Evolutionary conservation across 345 rosid genomes (phyloP), one percentile per base, ranked within the genome.

Genomic region (Camelina sativa): DNA sequence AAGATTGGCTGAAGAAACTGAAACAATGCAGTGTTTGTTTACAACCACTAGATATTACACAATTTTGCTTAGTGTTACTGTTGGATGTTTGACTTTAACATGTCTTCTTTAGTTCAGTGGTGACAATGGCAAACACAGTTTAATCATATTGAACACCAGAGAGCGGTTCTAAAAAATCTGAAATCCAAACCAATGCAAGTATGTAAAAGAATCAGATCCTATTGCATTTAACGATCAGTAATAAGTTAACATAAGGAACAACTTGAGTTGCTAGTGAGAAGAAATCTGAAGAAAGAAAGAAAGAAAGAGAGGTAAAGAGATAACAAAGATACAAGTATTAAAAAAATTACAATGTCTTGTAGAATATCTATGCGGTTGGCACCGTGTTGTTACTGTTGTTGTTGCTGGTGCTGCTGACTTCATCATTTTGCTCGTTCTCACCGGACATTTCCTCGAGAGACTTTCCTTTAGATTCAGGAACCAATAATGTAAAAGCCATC

Each of bases 371-470:
- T 7, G 73, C 74, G 67, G 53, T 41, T 38, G 81, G 71, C 48
- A 60, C 80, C 16, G 81, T 66, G 63, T 59, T 67, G 56, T 64
- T 47, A 53, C 37, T 13, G 51, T 68, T 76, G 37, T 67, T 69
- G 58, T 57, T 77, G 58, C 10, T 48, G 73, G 34, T 50, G 15
- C 65, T 74, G 46, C 25, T 67, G 69, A n/a, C 30, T 19, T 37
- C 77, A 1, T 61, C 85, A 1, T 76, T 76, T 1, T 63, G 66
- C 48, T 84, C 89, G 2, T 87, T 82, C 75, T 92, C 97, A 17
- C 97, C 86, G 1, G 96, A 92, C 85, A 89, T 84, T 78, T 92
- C 93, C 79, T 91, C 96, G 67, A 91, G 72, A 34, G 96, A 89
- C 68, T 82, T 89, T 3, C 97, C 97, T 50, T 88, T 92, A 2